phyloP scores from a whole-genome alignment of 2,329 filamentous ascomycete species.

The Xylariomycetidae sp. region DNA sequence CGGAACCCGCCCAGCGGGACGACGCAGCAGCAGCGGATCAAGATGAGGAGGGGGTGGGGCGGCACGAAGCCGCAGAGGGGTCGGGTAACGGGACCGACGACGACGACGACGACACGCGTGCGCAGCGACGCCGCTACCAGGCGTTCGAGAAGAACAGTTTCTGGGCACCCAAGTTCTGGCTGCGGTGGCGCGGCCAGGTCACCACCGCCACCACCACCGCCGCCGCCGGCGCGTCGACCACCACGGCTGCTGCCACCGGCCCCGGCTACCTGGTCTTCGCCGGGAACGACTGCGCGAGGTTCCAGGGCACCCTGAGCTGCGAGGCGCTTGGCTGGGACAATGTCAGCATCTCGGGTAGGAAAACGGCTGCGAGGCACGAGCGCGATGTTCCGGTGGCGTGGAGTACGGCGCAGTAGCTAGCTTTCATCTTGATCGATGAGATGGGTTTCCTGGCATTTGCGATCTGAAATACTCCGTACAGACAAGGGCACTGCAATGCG shows the following conservation, averaged over 20 bases:
- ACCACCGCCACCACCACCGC: not conserved
- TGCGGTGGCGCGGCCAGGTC: conserved; percentile 11
- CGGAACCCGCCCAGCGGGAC: not conserved
- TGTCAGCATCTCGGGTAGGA: conserved; percentile 11
- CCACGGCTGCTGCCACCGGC: conserved; percentile 5
- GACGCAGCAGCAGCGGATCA: not conserved
- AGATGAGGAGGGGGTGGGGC: not conserved
- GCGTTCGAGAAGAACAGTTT: conserved; percentile 21
- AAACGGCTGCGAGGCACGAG: conserved; percentile 5
- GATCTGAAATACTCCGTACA: too few species aligned
- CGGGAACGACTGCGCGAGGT: conserved; percentile 17
- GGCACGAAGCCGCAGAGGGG: not conserved
- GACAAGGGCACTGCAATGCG: too few species aligned
- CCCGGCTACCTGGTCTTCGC: conserved; percentile 20
- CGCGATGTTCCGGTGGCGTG: conserved; percentile 2
- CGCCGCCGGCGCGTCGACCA: not conserved
- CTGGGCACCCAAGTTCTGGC: conserved; percentile 20
- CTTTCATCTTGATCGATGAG: too few species aligned
- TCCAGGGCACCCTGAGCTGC: conserved; percentile 18
- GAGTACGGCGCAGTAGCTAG: too few species aligned
- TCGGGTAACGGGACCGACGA: not conserved
- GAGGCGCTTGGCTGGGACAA: conserved; percentile 16
- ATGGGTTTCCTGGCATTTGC: too few species aligned
- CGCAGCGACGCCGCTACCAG: conserved; percentile 8
- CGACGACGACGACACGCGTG: conserved; percentile 2